Evolutionary conservation across 306 rosid genomes (phyloP), one percentile per base, ranked within the genome.

Genomic region (Castanea sativa): DNA sequence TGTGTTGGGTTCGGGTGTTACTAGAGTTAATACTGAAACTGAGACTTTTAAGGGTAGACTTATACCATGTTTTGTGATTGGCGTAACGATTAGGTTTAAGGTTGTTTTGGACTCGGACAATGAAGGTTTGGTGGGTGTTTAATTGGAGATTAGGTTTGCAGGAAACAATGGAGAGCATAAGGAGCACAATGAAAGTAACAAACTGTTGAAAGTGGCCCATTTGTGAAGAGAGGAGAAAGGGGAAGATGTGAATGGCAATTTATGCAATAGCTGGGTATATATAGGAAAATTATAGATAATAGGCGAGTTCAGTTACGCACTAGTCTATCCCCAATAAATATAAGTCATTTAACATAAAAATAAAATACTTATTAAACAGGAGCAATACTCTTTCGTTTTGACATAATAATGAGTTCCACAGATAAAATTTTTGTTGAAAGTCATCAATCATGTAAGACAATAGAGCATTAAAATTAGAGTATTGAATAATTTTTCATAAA

Each of bases 21-120:
- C 3, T 55, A 16, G 29, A 30, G 2, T 41, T 21, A 0, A 71
- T 55, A 12, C 4, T 49, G 10, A 63, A 10, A 20, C 12, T 45
- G 15, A 83, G 75, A 27, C 70, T 75, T 11, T 20, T 41, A 0
- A 79, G 4, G 57, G 64, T 79, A 43, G 83, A 74, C 69, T 25
- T 74, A 43, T 78, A 80, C 86, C 86, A 83, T 4, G 61, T 33
- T 29, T 71, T 57, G 16, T 38, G 49, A 4, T 43, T 59, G 1
- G n/a, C 5, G 71, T 19, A 43, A 5, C 27, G 64, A 1, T 57
- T 4, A 2, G 63, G 81, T 43, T 78, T 69, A 18, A 55, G 81
- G 32, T 51, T 59, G 21, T 57, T 63, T n/a, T 69, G 58, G 49
- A 78, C 52, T 23, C 73, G 70, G 4, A 78, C 73, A 23, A 78